Conservation (phyloP, 257 asterid genomes). For the Nemophila menziesii region DNA sequence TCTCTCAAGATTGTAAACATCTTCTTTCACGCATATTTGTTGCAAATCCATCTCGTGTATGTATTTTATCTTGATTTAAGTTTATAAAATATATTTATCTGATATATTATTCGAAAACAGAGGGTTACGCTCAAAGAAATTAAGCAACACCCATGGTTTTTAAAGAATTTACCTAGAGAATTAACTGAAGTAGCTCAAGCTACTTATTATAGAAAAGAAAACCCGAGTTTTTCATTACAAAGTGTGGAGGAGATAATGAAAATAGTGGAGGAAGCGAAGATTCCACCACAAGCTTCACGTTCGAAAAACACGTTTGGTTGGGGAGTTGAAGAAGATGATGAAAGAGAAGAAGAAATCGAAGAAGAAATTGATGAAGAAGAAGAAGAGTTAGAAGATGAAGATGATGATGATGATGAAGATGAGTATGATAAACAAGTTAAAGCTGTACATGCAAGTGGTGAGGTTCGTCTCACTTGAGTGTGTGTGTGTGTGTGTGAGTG, state of each 20-base stretch:
- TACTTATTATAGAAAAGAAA: constrained; percentile 41
- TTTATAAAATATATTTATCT: no score
- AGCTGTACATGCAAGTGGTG: constrained; percentile 70
- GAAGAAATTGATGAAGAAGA: constrained; percentile 33
- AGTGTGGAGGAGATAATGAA: constrained; percentile 55
- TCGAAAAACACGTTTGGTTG: constrained; percentile 56
- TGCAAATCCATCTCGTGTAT: constrained; percentile 52
- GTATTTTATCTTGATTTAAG: constrained; percentile 2
- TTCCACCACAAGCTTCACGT: constrained; percentile 49
- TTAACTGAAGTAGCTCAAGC: constrained; percentile 62
- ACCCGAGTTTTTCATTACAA: constrained; percentile 60
- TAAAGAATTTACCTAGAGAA: constrained; percentile 75
- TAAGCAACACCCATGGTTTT: constrained; percentile 72
- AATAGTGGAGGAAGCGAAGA: constrained; percentile 63
- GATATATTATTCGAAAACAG: constrained; percentile 14
- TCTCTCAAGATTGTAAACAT: constrained; percentile 77
- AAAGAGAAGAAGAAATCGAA: constrained; percentile 27
- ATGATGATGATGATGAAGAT: constrained; percentile 43
- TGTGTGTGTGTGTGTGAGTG: not conserved
- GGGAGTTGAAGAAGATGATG: constrained; percentile 61
- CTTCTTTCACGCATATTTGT: constrained; percentile 76
- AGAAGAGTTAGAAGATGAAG: constrained; percentile 24
- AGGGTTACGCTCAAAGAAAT: constrained; percentile 53
- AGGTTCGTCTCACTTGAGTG: constrained; percentile 35
- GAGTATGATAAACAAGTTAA: constrained; percentile 74